A percentile compares a stretch with the other conserved stretches of the same genome.
Evolutionary conservation across 805 yeast genomes (phyloP).

Genomic region (Ogataea henricii): DNA sequence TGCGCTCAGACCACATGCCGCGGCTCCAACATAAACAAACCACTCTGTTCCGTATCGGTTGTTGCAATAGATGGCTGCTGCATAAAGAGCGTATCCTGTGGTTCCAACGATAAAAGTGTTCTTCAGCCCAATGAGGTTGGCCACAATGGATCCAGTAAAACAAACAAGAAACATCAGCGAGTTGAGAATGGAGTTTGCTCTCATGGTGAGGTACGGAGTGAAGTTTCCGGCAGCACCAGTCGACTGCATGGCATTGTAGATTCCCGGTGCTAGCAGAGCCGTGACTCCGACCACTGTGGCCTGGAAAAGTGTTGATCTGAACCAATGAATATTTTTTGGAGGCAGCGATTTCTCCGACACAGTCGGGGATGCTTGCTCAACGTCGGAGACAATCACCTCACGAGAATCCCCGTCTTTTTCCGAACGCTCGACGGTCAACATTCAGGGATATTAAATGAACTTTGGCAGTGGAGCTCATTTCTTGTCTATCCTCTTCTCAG

Average conservation of each 20-base stretch:
- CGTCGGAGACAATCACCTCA: not conserved
- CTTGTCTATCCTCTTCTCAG: too few relatives aligned
- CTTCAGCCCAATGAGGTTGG: conserved; percentile 24
- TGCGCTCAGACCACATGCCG: conserved; percentile 27
- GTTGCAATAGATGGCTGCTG: conserved; percentile 31
- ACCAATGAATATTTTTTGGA: not conserved
- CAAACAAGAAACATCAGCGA: conserved; percentile 26
- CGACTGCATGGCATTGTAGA: conserved; percentile 1
- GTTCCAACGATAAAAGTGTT: conserved; percentile 21
- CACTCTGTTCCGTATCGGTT: conserved; percentile 28
- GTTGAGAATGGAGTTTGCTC: conserved; percentile 1
- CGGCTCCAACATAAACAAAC: conserved; percentile 29
- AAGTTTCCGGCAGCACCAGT: conserved; percentile 4
- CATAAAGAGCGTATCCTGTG: conserved; percentile 23
- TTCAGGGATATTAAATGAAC: too few relatives aligned
- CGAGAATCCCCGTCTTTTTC: too few relatives aligned
- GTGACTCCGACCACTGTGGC: not conserved
- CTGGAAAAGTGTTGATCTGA: conserved; percentile 2
- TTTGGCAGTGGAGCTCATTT: too few relatives aligned
- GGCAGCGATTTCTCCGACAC: too few relatives aligned
- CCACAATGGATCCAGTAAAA: conserved; percentile 22
- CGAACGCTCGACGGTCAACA: too few relatives aligned
- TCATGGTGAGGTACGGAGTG: conserved; percentile 5
- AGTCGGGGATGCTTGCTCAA: not conserved
- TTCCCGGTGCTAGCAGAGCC: not conserved